phyloP scores from a whole-genome alignment of 345 rosid species.

The Eucalyptus globulus region DNA sequence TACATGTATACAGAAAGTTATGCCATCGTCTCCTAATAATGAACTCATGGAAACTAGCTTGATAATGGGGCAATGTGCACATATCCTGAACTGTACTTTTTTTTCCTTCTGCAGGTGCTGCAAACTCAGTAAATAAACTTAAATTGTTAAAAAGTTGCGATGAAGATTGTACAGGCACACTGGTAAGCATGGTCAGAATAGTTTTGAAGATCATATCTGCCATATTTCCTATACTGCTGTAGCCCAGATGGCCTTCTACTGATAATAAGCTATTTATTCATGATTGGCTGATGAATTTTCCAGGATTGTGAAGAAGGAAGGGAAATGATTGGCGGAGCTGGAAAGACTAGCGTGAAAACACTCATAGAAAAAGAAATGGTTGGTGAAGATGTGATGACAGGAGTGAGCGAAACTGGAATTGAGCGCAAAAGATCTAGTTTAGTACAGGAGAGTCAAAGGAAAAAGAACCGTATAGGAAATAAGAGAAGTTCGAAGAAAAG shows the following conservation, averaged over 20 bases:
- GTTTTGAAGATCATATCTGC: background rate
- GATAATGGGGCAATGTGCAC: background rate
- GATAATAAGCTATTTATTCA: background rate
- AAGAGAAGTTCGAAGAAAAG: constrained; percentile 41
- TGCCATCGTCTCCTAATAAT: background rate
- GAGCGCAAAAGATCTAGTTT: constrained; percentile 24
- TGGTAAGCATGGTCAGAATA: background rate
- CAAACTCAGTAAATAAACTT: constrained; percentile 14
- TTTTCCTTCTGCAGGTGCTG: constrained; percentile 22
- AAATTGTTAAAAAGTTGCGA: background rate
- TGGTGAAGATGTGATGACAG: constrained; percentile 15
- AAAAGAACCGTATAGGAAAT: constrained; percentile 33
- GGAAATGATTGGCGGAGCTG: constrained; percentile 36
- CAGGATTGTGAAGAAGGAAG: background rate
- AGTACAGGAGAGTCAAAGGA: constrained; percentile 27
- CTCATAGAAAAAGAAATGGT: constrained; percentile 89
- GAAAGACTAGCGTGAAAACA: constrained; percentile 49
- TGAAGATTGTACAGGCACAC: background rate
- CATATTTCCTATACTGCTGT: background rate
- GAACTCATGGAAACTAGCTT: background rate
- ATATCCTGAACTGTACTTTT: background rate
- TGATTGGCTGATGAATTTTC: background rate
- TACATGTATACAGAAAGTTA: background rate
- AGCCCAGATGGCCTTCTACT: background rate
- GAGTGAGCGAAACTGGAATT: constrained; percentile 9